phyloP scores from a whole-genome alignment of 1,139 yeast genomes.

The Blastobotrys aristatus region DNA sequence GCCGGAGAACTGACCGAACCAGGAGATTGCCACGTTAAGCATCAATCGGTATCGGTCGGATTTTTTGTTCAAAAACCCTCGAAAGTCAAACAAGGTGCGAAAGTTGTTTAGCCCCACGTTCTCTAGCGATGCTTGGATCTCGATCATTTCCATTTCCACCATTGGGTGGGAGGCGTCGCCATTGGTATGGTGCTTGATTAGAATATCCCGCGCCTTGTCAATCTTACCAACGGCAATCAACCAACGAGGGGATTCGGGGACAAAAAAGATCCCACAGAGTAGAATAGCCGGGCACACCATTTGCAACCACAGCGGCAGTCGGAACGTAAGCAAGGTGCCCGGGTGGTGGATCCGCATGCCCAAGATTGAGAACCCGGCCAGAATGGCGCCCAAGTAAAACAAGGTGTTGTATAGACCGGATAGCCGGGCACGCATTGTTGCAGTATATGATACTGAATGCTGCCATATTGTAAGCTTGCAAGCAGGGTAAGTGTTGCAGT shows the following conservation, averaged over 20 bases:
- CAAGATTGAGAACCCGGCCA: constrained; percentile 15
- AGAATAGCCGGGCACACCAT: constrained; percentile 20
- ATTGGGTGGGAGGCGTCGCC: constrained; percentile 15
- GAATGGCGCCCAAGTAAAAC: constrained; percentile 15
- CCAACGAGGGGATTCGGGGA: constrained; percentile 68
- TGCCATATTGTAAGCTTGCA: no score
- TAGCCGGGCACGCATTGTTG: constrained; percentile 36
- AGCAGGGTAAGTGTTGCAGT: no score
- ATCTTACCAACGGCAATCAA: constrained; percentile 7
- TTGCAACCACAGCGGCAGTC: constrained; percentile 34
- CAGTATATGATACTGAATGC: no score
- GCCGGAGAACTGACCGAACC: constrained; percentile 22
- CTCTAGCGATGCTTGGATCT: constrained; percentile 20
- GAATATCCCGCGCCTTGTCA: constrained; percentile 11
- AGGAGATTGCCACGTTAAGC: constrained; percentile 31
- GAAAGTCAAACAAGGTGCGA: constrained; percentile 16
- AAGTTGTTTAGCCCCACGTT: constrained; percentile 15
- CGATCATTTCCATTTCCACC: constrained; percentile 24
- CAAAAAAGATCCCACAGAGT: constrained; percentile 32
- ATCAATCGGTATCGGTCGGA: constrained; percentile 40
- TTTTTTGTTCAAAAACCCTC: constrained; percentile 37
- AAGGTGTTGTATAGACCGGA: constrained; percentile 18
- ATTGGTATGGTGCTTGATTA: constrained; percentile 12
- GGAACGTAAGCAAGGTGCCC: constrained; percentile 11
- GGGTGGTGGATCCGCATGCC: constrained; percentile 11